A percentile compares a stretch with the other conserved stretches of the same genome.
Conservation (phyloP, 768 basidiomycete species). For the Rhizopogon vesiculosus region DNA sequence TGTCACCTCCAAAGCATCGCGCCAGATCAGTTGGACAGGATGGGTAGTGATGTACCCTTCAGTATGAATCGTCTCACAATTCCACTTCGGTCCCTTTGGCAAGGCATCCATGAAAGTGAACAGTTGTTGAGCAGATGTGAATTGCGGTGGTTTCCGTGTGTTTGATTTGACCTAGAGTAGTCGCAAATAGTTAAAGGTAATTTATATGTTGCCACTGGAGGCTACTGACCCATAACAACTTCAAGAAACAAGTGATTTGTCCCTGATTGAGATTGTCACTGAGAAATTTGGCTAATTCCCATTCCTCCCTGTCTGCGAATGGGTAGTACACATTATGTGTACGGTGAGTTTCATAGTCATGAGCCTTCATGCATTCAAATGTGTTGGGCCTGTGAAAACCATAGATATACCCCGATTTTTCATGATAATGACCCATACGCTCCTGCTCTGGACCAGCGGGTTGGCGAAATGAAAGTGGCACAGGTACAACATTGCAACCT, state of each 20-base stretch:
- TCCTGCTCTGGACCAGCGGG: too few relatives aligned
- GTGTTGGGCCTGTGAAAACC: neutral
- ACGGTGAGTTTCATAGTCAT: slow-evolving; percentile 14
- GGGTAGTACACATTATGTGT: slow-evolving; percentile 25
- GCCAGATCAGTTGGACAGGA: slow-evolving; percentile 17
- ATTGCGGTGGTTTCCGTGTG: too few relatives aligned
- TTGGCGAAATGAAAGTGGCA: too few relatives aligned
- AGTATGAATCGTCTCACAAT: slow-evolving; percentile 1
- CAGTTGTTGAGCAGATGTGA: neutral
- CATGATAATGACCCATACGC: too few relatives aligned
- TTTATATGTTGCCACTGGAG: too few relatives aligned
- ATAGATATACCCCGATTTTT: too few relatives aligned
- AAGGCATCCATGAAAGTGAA: slow-evolving; percentile 10
- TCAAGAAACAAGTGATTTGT: slow-evolving; percentile 23
- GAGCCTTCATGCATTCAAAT: slow-evolving; percentile 18
- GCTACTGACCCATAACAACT: slow-evolving; percentile 16
- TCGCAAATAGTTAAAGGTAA: neutral
- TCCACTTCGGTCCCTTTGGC: slow-evolving; percentile 19
- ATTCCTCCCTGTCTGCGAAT: slow-evolving; percentile 25
- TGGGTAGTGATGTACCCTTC: slow-evolving; percentile 8
- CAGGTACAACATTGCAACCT: too few relatives aligned
- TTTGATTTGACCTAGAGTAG: neutral
- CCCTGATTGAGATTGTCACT: slow-evolving; percentile 14
- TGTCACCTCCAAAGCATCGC: slow-evolving; percentile 19
- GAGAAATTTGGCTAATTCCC: slow-evolving; percentile 27